phyloP scores from a whole-genome alignment of 352 stramenopile genomes.

The Globisporangium middletonii region DNA sequence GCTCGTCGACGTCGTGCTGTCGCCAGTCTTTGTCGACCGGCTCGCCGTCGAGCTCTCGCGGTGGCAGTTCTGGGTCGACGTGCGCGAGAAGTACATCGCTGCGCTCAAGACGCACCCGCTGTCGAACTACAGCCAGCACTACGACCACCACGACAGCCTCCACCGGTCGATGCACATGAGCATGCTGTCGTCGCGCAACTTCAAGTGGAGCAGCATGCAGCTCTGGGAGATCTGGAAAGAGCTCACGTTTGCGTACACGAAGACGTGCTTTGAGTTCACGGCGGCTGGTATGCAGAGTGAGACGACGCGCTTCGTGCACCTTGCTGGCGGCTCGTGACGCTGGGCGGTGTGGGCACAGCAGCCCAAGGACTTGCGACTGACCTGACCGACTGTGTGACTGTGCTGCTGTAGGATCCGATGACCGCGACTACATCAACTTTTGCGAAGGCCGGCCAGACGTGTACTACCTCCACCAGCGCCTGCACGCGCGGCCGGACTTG shows the following conservation, averaged over 20 bases:
- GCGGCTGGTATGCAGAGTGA: conserved; percentile 83
- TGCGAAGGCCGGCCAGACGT: conserved; percentile 68
- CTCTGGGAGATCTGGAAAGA: conserved; percentile 84
- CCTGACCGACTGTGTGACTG: conserved; percentile 20
- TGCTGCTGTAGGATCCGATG: conserved; percentile 41
- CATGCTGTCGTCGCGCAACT: conserved; percentile 36
- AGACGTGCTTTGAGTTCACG: conserved; percentile 80
- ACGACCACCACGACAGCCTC: conserved; percentile 3
- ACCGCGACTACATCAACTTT: conserved; percentile 77
- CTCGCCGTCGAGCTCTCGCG: conserved; percentile 55
- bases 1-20: conserved; percentile 69
- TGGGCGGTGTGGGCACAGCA: conserved; percentile 8
- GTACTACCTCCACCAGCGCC: conserved; percentile 73
- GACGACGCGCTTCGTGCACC: conserved; percentile 12
- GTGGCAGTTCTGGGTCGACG: conserved; percentile 78
- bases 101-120: conserved; percentile 10
- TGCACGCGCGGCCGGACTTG: conserved; percentile 66
- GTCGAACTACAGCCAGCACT: conserved; percentile 16
- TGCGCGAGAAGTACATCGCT: conserved; percentile 74
- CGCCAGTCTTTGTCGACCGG: conserved; percentile 62
- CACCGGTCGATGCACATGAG: conserved; percentile 7
- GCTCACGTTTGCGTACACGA: conserved; percentile 73
- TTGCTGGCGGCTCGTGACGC: conserved; percentile 2
- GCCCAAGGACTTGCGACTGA: background rate
- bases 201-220: conserved; percentile 80